Evolutionary conservation across 2,329 filamentous ascomycete genomes (phyloP), one percentile per base, ranked within the genome.

Genomic region (Fusarium sp.): DNA sequence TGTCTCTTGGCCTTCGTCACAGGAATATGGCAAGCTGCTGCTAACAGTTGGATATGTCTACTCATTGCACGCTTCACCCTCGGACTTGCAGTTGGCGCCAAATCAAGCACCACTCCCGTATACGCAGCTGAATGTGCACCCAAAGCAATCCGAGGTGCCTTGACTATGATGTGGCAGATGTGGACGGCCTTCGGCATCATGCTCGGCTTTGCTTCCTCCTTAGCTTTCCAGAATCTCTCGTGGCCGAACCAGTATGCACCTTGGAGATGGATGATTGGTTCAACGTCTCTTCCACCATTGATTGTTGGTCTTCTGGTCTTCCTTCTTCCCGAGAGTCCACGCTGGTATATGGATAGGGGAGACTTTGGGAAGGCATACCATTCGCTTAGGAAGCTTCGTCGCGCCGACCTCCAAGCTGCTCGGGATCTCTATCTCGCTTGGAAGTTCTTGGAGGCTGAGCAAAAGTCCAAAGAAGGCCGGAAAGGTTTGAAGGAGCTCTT

Each of bases 61-160:
- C 86, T 94, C 65, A 82, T 89, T 55, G 89, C 88, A 49, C 87
- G 92, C 27, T 89, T 93, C 72, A 83, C 89, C 19, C 85, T 93
- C 63, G 92, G 92, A 2, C 86, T 94, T 45, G 91, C 89, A 4
- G 91, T 93, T 70, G 91, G 91, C 11, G 85, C 89, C 38, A 92
- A 92, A 77, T 87, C 88, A 41, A 54, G 49, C 7, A 54, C 49
- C 15, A 54, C 49, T 0, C 87, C 87, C 1, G 84, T 89, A 33
- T 88, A 84, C 72, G 85, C 86, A 0, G 86, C 87, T 2, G 87
- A 89, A 66, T 87, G 85, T 65, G 80, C 85, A 0, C 87, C 87
- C 0, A 82, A 86, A 4, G 80, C 81, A n/a, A 87, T 88, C 63
- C 84, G 87, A 9, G 87, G 87, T 15, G 86, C 83, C 10, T 76